A percentile compares a stretch with the other conserved stretches of the same genome.
phyloP scores from a whole-genome alignment of 1,139 yeast genomes.

The Lodderomyces oxycetoniae region DNA sequence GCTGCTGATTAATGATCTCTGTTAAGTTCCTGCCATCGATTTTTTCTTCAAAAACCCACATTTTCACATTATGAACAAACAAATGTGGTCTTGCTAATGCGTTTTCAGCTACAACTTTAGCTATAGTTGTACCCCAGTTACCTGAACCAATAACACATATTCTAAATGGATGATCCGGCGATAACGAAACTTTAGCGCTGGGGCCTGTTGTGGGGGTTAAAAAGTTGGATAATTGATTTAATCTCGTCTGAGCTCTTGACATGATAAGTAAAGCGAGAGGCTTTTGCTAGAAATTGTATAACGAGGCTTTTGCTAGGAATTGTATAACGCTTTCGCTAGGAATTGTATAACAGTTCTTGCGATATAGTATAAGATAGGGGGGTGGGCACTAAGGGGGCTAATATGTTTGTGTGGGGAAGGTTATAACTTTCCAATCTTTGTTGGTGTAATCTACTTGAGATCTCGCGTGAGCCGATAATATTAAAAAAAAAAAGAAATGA shows the following conservation, averaged over 20 bases:
- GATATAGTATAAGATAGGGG: too few relatives aligned
- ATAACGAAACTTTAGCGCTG: constrained; percentile 14
- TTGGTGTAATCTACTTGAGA: too few relatives aligned
- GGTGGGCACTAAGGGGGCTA: too few relatives aligned
- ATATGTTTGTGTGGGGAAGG: too few relatives aligned
- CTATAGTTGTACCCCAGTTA: constrained; percentile 49
- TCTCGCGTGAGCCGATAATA: too few relatives aligned
- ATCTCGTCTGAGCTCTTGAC: constrained; percentile 30
- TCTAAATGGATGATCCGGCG: constrained; percentile 33
- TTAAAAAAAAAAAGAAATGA: too few relatives aligned
- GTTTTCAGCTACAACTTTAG: constrained; percentile 45
- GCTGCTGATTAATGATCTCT: constrained; percentile 40
- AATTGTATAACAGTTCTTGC: too few relatives aligned
- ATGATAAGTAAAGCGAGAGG: too few relatives aligned
- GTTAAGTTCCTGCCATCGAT: constrained; percentile 41
- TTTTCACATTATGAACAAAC: constrained; percentile 36
- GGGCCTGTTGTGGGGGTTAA: constrained; percentile 18
- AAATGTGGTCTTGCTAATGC: constrained; percentile 36
- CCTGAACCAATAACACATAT: constrained; percentile 46
- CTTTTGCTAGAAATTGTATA: too few relatives aligned
- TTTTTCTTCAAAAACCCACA: constrained; percentile 48
- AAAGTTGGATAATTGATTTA: constrained; percentile 36
- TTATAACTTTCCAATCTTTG: too few relatives aligned
- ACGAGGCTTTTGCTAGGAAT: too few relatives aligned
- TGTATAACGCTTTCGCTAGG: too few relatives aligned